Conservation (phyloP, 805 yeast species). For the Brettanomyces custersianus region DNA sequence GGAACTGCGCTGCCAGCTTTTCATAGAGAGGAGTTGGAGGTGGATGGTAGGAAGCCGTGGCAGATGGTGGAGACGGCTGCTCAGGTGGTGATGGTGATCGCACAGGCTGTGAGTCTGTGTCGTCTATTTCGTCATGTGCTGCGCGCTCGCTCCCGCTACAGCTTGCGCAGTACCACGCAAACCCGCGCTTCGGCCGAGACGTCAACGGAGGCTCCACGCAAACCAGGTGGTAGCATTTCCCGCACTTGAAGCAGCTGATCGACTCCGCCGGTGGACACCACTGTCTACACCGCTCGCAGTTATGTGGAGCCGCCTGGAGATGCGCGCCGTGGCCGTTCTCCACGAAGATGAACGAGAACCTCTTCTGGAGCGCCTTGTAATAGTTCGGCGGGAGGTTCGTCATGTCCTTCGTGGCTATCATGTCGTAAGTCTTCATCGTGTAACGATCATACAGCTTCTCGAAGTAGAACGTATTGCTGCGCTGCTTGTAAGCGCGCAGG, state of each 20-base stretch:
- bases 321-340: constrained; percentile 62
- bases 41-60: background rate
- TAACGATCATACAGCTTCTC: constrained; percentile 80
- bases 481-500: constrained; percentile 42
- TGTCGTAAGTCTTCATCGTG: constrained; percentile 74
- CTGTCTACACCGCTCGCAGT: constrained; percentile 70
- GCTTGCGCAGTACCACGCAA: constrained; percentile 70
- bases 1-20: constrained; percentile 43
- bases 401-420: constrained; percentile 54
- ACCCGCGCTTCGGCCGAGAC: constrained; percentile 76
- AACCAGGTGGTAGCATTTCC: constrained; percentile 61
- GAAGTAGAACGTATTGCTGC: constrained; percentile 73
- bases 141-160: no score
- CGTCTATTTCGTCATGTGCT: no score
- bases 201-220: constrained; percentile 81
- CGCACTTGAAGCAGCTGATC: constrained; percentile 74
- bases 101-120: no score
- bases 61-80: no score
- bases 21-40: constrained; percentile 40
- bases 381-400: constrained; percentile 52
- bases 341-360: constrained; percentile 66
- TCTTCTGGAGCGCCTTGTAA: constrained; percentile 50
- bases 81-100: no score
- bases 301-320: constrained; percentile 51
- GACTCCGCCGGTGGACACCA: constrained; percentile 77